Conservation (phyloP, 2,329 filamentous ascomycete species). For the Neocatenulostroma microsporum region DNA sequence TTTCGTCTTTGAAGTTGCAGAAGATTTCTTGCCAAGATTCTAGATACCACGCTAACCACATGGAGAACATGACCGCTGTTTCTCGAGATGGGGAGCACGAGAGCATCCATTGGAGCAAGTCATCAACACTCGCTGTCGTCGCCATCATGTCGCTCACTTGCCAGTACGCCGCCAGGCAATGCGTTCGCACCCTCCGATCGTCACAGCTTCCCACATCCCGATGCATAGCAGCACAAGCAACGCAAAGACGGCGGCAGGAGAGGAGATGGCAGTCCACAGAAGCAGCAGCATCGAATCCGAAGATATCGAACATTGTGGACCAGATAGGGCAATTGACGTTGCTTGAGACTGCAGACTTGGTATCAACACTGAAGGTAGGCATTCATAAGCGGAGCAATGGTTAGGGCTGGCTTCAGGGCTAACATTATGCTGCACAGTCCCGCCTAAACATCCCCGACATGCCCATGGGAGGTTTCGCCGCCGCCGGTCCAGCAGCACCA, state of each 20-base stretch:
- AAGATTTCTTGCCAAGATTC: no score
- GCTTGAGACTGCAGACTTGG: conserved; percentile 92
- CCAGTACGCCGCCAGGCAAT: conserved; percentile 38
- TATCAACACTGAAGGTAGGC: conserved; percentile 86
- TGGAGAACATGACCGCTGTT: no score
- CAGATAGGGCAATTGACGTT: conserved; percentile 98
- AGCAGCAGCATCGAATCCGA: conserved; percentile 61
- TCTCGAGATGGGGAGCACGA: background rate
- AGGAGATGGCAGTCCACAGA: conserved; percentile 88
- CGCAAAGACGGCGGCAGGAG: conserved; percentile 17
- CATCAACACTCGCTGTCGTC: background rate
- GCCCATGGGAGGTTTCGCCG: conserved; percentile 84
- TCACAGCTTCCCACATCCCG: conserved; percentile 16
- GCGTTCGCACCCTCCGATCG: conserved; percentile 31
- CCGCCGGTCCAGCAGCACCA: conserved; percentile 54
- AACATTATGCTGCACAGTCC: conserved; percentile 47
- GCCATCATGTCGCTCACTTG: conserved; percentile 37
- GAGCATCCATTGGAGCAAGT: background rate
- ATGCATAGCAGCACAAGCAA: conserved; percentile 20
- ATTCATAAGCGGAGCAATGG: no score
- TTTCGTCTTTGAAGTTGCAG: background rate
- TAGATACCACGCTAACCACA: no score
- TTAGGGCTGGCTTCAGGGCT: no score
- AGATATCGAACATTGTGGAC: conserved; percentile 91
- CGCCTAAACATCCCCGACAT: conserved; percentile 97